Base-by-base conservation (phyloP, 495 filamentous ascomycete genomes). In the Xylaria sp. region DNA sequence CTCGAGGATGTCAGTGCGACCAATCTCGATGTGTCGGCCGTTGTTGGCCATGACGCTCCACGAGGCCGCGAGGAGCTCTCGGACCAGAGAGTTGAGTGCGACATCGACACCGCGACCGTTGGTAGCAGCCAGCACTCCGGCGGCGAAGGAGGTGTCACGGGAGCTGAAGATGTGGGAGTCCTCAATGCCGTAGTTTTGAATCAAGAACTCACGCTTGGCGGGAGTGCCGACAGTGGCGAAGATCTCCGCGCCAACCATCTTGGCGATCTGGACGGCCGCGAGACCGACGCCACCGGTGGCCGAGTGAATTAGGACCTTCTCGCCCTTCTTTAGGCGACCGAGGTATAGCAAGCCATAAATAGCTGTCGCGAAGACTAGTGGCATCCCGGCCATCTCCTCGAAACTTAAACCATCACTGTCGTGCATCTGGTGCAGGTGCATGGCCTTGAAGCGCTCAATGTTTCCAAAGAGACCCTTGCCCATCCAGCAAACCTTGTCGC, bases 11-110 rank as follows among this genome's bases (percentile, higher is more conserved):
- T 81, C 81, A 4, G 79, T 74, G 11, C 78, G 84, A 11, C 86
- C 82, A 40, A 89, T 80, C 64, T 91, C 89, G 41, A 90, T 79
- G 74, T 89, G 85, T 0, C 80, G 81, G 14, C 88, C 88, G 75
- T 88, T 88, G 19, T 84, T 81, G 12, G 80, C 88, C 44, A 90
- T 79, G 65, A 85, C 88, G 21, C 86, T 80, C 81, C 86, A 89
- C 0, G 85, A 83, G 33, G 81, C 82, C 53, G 82, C 82, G 1
- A 86, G 77, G 17, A 85, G 74, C 71, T 87, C 85, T 12, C 85
- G 84, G 11, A 85, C 82, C 17, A 89, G 81, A 15, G 86, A 85
- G 67, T 89, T 88, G 7, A 90, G 76, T 0, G 87, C 85, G 2
- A 90, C 75, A 48, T 89, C 86, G 19, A 89, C 85, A 11, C 88